A percentile compares a stretch with the other conserved stretches of the same genome.
Evolutionary conservation across 805 yeast species (phyloP).

Genomic region (Yamadazyma laniorum): DNA sequence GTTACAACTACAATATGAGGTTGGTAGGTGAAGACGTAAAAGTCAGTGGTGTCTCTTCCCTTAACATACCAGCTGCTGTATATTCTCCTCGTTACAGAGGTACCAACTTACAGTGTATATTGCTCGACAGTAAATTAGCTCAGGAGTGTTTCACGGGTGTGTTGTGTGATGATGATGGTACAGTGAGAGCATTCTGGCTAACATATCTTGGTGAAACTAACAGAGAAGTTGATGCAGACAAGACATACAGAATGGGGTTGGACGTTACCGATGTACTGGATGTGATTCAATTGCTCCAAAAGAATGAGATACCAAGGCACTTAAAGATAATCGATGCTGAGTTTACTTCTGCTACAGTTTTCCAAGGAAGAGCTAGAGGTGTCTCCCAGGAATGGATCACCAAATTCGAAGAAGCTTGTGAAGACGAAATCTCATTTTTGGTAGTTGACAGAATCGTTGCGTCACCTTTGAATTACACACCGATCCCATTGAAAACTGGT

Average conservation of each 20-base stretch:
- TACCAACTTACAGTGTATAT: slow-evolving; percentile 73
- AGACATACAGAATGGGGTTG: slow-evolving; percentile 68
- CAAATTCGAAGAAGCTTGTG: slow-evolving; percentile 58
- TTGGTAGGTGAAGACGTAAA: slow-evolving; percentile 71
- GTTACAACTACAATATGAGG: slow-evolving; percentile 69
- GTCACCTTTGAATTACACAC: slow-evolving; percentile 27
- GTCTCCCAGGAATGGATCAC: slow-evolving; percentile 82
- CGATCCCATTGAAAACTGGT: slow-evolving; percentile 51
- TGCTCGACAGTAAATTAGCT: slow-evolving; percentile 69
- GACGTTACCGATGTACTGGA: slow-evolving; percentile 65
- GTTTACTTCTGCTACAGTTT: slow-evolving; percentile 62
- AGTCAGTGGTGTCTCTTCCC: slow-evolving; percentile 72
- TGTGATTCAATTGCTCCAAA: slow-evolving; percentile 55
- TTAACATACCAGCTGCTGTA: slow-evolving; percentile 67
- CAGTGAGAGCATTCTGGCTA: slow-evolving; percentile 81
- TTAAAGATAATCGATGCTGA: slow-evolving; percentile 77
- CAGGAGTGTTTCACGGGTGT: slow-evolving; percentile 80
- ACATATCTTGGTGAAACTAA: slow-evolving; percentile 75
- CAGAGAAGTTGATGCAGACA: slow-evolving; percentile 51
- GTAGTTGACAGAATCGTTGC: slow-evolving; percentile 67
- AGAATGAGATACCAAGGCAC: slow-evolving; percentile 47
- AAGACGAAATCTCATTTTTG: slow-evolving; percentile 70
- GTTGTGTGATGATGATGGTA: slow-evolving; percentile 72
- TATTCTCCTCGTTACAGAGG: slow-evolving; percentile 81
- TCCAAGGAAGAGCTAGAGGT: slow-evolving; percentile 81